Conservation (phyloP, 2,329 filamentous ascomycete species). For the Aspergillus sp. region DNA sequence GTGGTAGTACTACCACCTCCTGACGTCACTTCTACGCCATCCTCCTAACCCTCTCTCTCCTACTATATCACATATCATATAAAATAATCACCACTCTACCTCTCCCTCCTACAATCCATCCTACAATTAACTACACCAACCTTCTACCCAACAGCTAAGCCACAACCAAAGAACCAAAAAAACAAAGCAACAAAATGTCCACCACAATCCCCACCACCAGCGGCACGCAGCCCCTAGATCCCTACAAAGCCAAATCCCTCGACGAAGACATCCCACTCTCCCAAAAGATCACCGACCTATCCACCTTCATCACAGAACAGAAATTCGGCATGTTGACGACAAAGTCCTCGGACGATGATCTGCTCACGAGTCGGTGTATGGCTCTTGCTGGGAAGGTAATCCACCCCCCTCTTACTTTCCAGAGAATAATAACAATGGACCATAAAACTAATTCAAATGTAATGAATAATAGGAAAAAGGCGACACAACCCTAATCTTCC, state of each 20-base stretch:
- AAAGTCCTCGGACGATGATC: conserved; percentile 59
- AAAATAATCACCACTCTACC: neutral
- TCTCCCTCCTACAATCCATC: neutral
- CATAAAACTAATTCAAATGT: no score
- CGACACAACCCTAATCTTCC: conserved; percentile 81
- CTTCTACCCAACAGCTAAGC: neutral
- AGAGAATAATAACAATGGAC: neutral
- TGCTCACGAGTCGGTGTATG: conserved; percentile 82
- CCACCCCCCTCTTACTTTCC: neutral
- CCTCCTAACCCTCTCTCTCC: neutral
- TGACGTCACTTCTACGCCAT: conserved; percentile 25
- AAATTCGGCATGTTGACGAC: conserved; percentile 94
- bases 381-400: conserved; percentile 73
- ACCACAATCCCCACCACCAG: conserved; percentile 52
- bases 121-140: neutral
- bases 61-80: neutral
- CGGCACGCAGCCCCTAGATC: conserved; percentile 68
- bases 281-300: conserved; percentile 74
- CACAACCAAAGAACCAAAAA: neutral
- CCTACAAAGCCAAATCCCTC: conserved; percentile 76
- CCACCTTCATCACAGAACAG: conserved; percentile 67
- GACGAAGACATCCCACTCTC: conserved; percentile 73
- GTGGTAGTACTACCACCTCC: neutral
- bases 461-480: conserved; percentile 63
- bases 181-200: conserved; percentile 28